Conservation (phyloP, 1,284 basidiomycete species). For the Sanghuangporus weigelae region DNA sequence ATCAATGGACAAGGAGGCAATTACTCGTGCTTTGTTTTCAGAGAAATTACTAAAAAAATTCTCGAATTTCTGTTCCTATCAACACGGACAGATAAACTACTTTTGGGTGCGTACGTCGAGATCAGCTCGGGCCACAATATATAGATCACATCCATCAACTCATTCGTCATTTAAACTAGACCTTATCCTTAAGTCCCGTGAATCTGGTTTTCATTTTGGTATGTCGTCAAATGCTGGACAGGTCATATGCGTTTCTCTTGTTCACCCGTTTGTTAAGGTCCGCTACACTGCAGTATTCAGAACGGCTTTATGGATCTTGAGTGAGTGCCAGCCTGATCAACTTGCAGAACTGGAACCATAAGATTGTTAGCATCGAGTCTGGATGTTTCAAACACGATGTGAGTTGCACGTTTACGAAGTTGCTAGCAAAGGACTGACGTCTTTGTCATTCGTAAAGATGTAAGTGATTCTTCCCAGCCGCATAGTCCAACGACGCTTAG, state of each 20-base stretch:
- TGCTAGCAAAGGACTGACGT: background rate
- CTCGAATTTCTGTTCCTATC: too few species aligned
- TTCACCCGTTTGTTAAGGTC: background rate
- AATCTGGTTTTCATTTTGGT: background rate
- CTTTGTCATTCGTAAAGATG: background rate
- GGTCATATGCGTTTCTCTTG: background rate
- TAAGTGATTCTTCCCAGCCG: background rate
- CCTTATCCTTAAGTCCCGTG: background rate
- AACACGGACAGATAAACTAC: background rate
- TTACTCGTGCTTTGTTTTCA: background rate
- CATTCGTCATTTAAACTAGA: background rate
- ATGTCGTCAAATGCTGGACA: too few species aligned
- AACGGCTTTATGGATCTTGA: background rate
- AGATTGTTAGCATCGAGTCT: too few species aligned
- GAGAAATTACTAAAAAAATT: too few species aligned
- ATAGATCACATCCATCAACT: too few species aligned
- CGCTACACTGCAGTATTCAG: background rate
- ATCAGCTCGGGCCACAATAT: too few species aligned
- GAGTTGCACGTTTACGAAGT: background rate
- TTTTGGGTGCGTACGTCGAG: background rate
- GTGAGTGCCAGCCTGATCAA: background rate
- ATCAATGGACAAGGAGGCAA: background rate
- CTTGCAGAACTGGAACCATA: background rate
- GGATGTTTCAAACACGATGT: too few species aligned
- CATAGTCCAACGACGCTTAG: background rate